phyloP scores from a whole-genome alignment of 1,284 basidiomycete genomes.

The Pyrrhoderma noxium region DNA sequence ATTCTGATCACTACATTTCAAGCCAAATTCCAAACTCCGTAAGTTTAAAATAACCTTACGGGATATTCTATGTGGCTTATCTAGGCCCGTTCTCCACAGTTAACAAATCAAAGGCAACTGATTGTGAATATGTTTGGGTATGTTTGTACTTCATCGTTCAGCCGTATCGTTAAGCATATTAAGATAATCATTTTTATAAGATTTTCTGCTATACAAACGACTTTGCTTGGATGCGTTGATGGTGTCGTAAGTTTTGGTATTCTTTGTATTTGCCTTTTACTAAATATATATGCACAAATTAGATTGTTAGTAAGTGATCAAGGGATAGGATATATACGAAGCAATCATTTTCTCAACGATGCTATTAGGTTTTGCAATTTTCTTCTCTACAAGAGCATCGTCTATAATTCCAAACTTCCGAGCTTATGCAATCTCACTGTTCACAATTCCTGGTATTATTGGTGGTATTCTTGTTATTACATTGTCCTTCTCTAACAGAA shows the following conservation, averaged over 20 bases:
- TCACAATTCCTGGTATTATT: constrained; percentile 30
- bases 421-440: constrained; percentile 25
- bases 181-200: background rate
- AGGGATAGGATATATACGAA: background rate
- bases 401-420: constrained; percentile 20
- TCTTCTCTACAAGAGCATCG: constrained; percentile 18
- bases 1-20: background rate
- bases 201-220: constrained; percentile 14
- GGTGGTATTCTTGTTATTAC: constrained; percentile 27
- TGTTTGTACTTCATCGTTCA: constrained; percentile 19
- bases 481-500: constrained; percentile 27
- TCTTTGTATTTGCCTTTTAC: background rate
- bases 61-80: too few species aligned
- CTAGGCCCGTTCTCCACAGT: background rate
- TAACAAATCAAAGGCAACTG: constrained; percentile 29
- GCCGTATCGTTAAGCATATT: background rate
- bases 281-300: background rate
- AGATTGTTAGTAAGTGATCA: constrained; percentile 10
- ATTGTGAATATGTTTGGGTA: constrained; percentile 29
- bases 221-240: constrained; percentile 25
- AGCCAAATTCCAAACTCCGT: constrained; percentile 31
- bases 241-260: constrained; percentile 17
- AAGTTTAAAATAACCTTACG: background rate
- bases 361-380: constrained; percentile 21
- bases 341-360: background rate